These are phyloP conservation scores for Camelina neglecta DNA, from an alignment of 345 rosid genomes.

Conservation along the genomic window DNA sequence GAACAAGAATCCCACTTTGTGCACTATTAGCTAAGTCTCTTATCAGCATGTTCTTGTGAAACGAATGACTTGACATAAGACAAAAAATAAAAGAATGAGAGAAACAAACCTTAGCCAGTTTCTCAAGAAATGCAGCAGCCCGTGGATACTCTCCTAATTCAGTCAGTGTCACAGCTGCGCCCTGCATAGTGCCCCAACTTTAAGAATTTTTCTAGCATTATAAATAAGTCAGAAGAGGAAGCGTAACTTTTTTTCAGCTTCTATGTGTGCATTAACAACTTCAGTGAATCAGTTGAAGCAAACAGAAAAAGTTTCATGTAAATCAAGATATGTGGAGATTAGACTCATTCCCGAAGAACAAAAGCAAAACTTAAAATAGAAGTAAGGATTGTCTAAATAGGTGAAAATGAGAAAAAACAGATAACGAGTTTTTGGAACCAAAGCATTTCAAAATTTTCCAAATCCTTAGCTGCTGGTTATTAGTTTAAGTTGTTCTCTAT, in stretches of 20 bases:
- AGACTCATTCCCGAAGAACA: background rate
- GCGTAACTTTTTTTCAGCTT: conserved; percentile 12
- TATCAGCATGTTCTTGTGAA: conserved; percentile 23
- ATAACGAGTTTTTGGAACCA: background rate
- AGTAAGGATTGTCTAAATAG: background rate
- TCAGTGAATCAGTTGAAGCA: background rate
- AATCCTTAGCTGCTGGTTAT: background rate
- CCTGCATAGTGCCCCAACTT: conserved; percentile 59
- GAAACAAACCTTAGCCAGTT: conserved; percentile 73
- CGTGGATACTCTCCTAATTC: conserved; percentile 80
- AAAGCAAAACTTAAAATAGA: background rate
- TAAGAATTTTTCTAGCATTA: conserved; percentile 30
- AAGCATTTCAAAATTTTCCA: conserved; percentile 2
- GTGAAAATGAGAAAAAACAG: background rate
- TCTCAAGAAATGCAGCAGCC: conserved; percentile 73
- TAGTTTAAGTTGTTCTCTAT: background rate
- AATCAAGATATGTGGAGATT: background rate
- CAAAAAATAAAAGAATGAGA: background rate
- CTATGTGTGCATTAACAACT: background rate
- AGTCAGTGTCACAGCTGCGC: conserved; percentile 82
- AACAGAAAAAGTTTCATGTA: conserved; percentile 14
- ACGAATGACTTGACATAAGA: conserved; percentile 26
- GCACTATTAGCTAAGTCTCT: conserved; percentile 33
- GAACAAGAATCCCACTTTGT: conserved; percentile 38
- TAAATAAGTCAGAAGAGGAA: conserved; percentile 26